A percentile compares a stretch with the other conserved stretches of the same genome.
Evolutionary conservation across 2,329 filamentous ascomycete species (phyloP).

Genomic region (Blastomyces parvus): DNA sequence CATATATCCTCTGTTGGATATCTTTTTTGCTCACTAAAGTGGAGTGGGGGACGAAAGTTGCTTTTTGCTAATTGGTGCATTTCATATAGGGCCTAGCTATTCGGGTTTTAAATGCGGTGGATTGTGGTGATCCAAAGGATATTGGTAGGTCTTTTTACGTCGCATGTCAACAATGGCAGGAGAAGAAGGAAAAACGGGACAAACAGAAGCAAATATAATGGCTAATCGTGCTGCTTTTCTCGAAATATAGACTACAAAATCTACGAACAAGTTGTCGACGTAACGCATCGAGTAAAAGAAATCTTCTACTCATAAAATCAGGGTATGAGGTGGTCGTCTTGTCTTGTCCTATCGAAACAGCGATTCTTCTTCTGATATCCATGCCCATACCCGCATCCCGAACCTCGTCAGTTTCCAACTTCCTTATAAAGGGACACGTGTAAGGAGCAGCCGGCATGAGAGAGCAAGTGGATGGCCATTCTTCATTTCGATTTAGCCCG

Average conservation of each 20-base stretch:
- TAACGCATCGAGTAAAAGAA: constrained; percentile 67
- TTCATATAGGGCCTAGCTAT: constrained; percentile 30
- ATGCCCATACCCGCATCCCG: too few species aligned
- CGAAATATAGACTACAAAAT: constrained; percentile 57
- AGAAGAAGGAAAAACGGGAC: background rate
- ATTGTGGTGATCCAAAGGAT: constrained; percentile 35
- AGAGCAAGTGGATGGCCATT: background rate
- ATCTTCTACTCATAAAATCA: constrained; percentile 59
- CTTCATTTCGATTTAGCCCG: background rate
- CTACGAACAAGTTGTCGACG: constrained; percentile 71
- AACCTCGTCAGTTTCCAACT: background rate
- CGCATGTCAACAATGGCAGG: background rate
- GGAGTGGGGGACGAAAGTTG: background rate
- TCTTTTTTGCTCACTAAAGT: background rate
- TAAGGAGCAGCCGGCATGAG: background rate
- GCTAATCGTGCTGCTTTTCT: background rate
- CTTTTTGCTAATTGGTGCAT: background rate
- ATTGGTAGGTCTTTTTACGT: constrained; percentile 25
- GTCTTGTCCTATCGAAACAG: too few species aligned
- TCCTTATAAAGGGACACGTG: background rate
- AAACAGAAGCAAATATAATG: background rate
- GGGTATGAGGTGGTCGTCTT: background rate
- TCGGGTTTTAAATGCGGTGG: constrained; percentile 33
- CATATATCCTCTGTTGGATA: background rate
- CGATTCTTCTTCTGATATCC: background rate